Evolutionary conservation across 2,329 filamentous ascomycete species (phyloP).

Genomic region (Pyrenophora teres): DNA sequence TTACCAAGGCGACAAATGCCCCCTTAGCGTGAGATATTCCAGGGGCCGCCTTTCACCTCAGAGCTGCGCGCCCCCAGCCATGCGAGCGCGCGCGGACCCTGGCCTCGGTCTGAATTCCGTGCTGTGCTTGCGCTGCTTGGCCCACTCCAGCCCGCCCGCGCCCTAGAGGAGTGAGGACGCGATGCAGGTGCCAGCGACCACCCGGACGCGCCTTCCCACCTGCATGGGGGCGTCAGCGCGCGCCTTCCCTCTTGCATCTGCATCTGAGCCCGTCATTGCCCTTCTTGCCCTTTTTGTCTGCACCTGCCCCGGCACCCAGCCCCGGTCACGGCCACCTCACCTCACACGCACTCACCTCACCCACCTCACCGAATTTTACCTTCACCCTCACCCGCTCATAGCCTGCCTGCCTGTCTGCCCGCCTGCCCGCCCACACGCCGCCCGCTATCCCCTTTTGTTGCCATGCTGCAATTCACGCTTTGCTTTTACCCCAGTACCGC

Average conservation of each 20-base stretch:
- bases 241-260: neutral
- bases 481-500: no score
- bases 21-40: slow-evolving; percentile 15
- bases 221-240: neutral
- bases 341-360: no score
- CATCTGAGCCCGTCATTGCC: neutral
- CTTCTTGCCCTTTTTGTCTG: neutral
- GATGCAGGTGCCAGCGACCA: neutral
- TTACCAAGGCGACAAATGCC: slow-evolving; percentile 12
- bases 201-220: neutral
- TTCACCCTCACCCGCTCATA: no score
- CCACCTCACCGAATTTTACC: no score
- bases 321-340: no score
- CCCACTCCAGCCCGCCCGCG: no score
- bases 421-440: no score
- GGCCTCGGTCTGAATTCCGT: neutral
- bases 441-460: no score
- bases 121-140: neutral
- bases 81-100: slow-evolving; percentile 5
- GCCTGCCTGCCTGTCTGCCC: no score
- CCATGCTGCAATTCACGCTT: no score
- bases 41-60: slow-evolving; percentile 10
- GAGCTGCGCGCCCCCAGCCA: slow-evolving; percentile 5
- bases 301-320: no score
- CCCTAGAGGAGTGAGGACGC: neutral